These are phyloP conservation scores for Candida hispaniensis DNA, from an alignment of 805 yeast species.

Conservation along the genomic window DNA sequence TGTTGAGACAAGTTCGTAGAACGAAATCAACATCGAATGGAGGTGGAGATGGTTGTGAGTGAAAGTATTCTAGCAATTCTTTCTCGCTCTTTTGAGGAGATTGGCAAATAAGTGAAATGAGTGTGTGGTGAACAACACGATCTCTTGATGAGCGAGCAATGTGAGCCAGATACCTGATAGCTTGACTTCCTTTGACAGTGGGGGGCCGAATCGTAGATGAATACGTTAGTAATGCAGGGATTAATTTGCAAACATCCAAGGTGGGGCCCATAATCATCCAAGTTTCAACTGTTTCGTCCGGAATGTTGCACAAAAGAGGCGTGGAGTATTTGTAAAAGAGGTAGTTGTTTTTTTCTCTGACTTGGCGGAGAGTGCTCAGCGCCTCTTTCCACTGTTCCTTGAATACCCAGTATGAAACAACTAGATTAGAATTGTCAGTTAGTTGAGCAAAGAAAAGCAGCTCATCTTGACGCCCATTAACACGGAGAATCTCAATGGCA, in stretches of 20 bases:
- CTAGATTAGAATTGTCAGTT: conserved; percentile 57
- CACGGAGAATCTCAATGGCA: conserved; percentile 56
- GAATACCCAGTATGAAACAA: conserved; percentile 58
- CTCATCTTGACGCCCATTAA: conserved; percentile 55
- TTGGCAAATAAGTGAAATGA: conserved; percentile 54
- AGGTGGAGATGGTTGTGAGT: conserved; percentile 21
- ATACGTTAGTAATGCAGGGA: conserved; percentile 69
- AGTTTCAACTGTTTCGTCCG: conserved; percentile 58
- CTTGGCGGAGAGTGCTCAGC: conserved; percentile 37
- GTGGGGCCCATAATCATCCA: conserved; percentile 50
- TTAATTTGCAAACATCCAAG: conserved; percentile 34
- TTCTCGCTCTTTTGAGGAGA: conserved; percentile 36
- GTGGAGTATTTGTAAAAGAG: conserved; percentile 59
- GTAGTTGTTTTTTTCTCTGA: conserved; percentile 38
- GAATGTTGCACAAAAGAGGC: conserved; percentile 54
- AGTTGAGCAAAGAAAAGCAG: conserved; percentile 57
- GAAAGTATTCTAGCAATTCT: conserved; percentile 42
- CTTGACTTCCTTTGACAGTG: conserved; percentile 44
- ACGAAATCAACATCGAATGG: conserved; percentile 63
- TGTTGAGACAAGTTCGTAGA: conserved; percentile 57
- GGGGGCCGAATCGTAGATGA: conserved; percentile 8
- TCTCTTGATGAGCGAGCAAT: conserved; percentile 39
- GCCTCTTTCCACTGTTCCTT: conserved; percentile 67
- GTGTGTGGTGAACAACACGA: conserved; percentile 53
- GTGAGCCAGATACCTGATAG: conserved; percentile 48